Conservation (phyloP, 1,139 yeast genomes). For the Blastobotrys serpentis region DNA sequence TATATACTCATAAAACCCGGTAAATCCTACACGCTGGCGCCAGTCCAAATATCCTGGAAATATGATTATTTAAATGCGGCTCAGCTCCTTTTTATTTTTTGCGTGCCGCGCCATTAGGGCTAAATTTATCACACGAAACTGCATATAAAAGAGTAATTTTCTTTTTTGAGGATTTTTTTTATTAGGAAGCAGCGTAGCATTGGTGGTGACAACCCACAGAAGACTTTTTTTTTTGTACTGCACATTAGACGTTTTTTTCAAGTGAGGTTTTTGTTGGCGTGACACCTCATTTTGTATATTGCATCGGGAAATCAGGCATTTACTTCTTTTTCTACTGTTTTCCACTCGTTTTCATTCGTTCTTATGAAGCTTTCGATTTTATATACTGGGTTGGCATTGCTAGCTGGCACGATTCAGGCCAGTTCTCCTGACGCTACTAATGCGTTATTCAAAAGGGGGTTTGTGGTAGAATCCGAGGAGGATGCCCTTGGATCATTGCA, state of each 20-base stretch:
- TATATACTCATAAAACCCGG: background rate
- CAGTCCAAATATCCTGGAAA: background rate
- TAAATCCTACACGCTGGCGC: too few species aligned
- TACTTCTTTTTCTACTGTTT: background rate
- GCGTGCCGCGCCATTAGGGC: too few species aligned
- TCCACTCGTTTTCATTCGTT: background rate
- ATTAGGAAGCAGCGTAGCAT: too few species aligned
- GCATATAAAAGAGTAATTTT: too few species aligned
- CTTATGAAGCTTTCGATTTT: background rate
- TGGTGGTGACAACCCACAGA: too few species aligned
- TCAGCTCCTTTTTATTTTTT: too few species aligned
- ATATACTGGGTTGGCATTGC: background rate
- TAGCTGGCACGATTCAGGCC: background rate
- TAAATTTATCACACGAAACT: too few species aligned
- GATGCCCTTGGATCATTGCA: background rate
- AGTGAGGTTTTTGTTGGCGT: background rate
- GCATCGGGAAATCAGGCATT: too few species aligned
- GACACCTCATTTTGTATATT: background rate
- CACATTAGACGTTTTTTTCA: background rate
- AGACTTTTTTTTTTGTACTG: background rate
- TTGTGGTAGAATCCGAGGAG: conserved; percentile 5
- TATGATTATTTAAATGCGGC: too few species aligned
- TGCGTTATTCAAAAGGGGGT: conserved; percentile 1
- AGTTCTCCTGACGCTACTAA: background rate
- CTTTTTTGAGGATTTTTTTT: too few species aligned